Base-by-base conservation (phyloP, 1,284 basidiomycete species). In the Takashimella tepidaria region DNA sequence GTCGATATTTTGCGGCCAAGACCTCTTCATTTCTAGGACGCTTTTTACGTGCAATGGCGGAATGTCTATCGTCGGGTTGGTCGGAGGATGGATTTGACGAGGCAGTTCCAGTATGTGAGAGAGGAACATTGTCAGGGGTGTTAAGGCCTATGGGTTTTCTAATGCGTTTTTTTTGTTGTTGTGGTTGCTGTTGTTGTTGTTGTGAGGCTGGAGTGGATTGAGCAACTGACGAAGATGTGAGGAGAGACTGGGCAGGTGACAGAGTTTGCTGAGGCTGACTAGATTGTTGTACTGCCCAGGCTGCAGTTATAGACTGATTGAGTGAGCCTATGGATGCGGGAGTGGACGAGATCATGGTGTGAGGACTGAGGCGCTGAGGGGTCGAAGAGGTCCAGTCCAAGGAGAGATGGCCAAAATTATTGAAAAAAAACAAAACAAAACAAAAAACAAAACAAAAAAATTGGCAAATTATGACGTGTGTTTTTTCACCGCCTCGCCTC, bases 271-370 rank as follows among this genome's bases (percentile, higher is more conserved):
- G n/a, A n/a, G n/a, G n/a, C n/a, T n/a, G n/a, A n/a, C n/a, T n/a
- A n/a, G n/a, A n/a, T n/a, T n/a, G n/a, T 51, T 60, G 56, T 5
- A 44, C 61, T 11, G 61, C 56, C 71, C 71, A 73, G 42, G 62
- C 67, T 0, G 71, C 67, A n/a, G 69, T 71, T 41, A 73, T 66
- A n/a, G 64, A 66, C 47, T 62, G 59, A 58, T 73, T 73, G 51
- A 73, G 65, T 5, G 61, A 64, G 31, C 31, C 31, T 16, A 37
- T 8, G 10, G 31, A 37, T 16, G 31, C 8, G 31, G 31, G 47
- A 5, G 47, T 37, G 20, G 46, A 43, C 23, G 55, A 40, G 55
- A 41, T 59, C 58, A 59, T 59, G 43, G 40, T 49, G 42, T 16
- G 13, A n/a, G 40, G 25, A 10, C 26, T 23, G 21, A 12, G 44